A percentile compares a stretch with the other conserved stretches of the same genome.
Evolutionary conservation across 2,329 filamentous ascomycete species (phyloP).

Genomic region (Ophiostoma pallidulum): DNA sequence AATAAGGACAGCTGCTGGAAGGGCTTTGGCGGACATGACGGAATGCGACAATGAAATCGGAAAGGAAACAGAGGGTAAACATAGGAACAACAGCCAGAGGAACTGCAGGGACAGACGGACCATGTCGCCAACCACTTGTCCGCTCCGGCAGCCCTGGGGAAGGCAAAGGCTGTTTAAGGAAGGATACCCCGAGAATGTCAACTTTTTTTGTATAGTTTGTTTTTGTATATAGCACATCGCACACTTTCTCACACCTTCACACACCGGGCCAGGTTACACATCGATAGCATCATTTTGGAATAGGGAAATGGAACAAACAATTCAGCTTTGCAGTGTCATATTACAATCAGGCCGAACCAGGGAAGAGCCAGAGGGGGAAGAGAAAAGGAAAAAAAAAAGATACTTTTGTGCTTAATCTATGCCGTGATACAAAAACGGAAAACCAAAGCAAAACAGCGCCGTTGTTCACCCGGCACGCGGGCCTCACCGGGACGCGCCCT

Average conservation of each 20-base stretch:
- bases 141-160: conserved; percentile 6
- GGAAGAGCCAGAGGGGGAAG: too few species aligned
- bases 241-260: neutral
- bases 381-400: too few species aligned
- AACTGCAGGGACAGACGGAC: too few species aligned
- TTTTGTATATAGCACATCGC: conserved; percentile 1
- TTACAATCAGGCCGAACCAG: too few species aligned
- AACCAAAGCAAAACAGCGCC: too few species aligned
- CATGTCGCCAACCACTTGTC: neutral
- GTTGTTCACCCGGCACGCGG: neutral
- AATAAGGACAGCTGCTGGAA: too few species aligned
- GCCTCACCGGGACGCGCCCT: conserved; percentile 30
- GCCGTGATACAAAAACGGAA: too few species aligned
- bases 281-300: too few species aligned
- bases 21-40: neutral
- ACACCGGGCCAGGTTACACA: too few species aligned
- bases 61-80: neutral
- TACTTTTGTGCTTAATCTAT: too few species aligned
- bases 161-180: neutral
- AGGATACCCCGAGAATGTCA: conserved; percentile 7
- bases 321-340: too few species aligned
- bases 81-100: neutral
- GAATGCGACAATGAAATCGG: neutral
- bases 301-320: too few species aligned
- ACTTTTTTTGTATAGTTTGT: neutral